phyloP scores from a whole-genome alignment of 2,329 filamentous ascomycete genomes.

The Capronia coronata region DNA sequence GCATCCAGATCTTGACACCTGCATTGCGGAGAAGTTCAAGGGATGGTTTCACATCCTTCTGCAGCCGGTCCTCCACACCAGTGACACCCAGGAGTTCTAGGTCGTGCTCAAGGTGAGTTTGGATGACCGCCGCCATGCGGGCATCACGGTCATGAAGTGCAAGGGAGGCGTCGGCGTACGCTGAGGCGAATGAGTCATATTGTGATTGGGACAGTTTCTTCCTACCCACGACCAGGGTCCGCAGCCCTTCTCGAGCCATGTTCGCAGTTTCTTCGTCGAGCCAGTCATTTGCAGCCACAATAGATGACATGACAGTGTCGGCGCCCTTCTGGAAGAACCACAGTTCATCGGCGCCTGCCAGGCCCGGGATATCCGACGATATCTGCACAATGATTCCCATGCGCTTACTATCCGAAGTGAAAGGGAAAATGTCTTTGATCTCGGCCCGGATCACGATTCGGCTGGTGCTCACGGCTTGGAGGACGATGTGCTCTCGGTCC shows the following conservation, averaged over 20 bases:
- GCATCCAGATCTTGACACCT: conserved; percentile 99
- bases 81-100: conserved; percentile 94
- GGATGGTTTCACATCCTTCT: conserved; percentile 90
- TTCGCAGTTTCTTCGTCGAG: conserved; percentile 98
- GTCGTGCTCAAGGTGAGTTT: conserved; percentile 75
- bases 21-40: conserved; percentile 92
- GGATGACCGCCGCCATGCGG: conserved; percentile 72
- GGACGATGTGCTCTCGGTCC: conserved; percentile 76
- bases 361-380: conserved; percentile 46
- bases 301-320: conserved; percentile 95
- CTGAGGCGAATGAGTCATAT: conserved; percentile 71
- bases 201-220: conserved; percentile 72
- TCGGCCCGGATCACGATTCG: conserved; percentile 73
- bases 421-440: conserved; percentile 92
- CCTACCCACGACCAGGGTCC: conserved; percentile 90
- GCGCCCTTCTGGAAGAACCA: conserved; percentile 99
- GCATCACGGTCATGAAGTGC: conserved; percentile 72
- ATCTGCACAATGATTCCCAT: conserved; percentile 98
- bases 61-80: conserved; percentile 93
- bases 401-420: conserved; percentile 93
- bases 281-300: conserved; percentile 96
- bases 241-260: conserved; percentile 93
- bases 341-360: conserved; percentile 60
- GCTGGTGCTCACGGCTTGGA: conserved; percentile 70
- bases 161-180: conserved; percentile 72